Evolutionary conservation across 768 basidiomycete genomes (phyloP).

Genomic region (Goffeauzyma gilvescens): DNA sequence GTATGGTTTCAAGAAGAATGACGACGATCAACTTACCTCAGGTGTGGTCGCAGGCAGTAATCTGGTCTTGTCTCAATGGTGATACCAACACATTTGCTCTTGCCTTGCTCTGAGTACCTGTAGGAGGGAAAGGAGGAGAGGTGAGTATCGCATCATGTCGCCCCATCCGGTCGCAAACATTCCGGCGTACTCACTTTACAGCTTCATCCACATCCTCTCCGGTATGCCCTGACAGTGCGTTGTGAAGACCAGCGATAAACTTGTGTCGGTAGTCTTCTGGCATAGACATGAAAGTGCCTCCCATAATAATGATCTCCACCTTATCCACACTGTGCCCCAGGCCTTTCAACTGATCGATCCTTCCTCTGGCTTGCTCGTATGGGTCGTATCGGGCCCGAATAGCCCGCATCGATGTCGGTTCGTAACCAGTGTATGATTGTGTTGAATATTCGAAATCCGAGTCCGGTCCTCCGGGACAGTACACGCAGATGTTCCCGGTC

Average conservation of each 20-base stretch:
- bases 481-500: slow-evolving; percentile 99
- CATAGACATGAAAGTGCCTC: slow-evolving; percentile 99
- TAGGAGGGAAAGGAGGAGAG: not conserved
- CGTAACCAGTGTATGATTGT: slow-evolving; percentile 37
- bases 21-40: slow-evolving; percentile 41
- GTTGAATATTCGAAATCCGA: slow-evolving; percentile 99
- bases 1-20: not conserved
- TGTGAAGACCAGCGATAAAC: slow-evolving; percentile 90
- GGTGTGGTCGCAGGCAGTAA: slow-evolving; percentile 89
- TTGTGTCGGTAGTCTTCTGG: slow-evolving; percentile 84
- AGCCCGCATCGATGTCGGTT: slow-evolving; percentile 93
- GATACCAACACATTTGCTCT: slow-evolving; percentile 95
- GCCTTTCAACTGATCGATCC: slow-evolving; percentile 85
- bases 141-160: not conserved
- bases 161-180: not conserved
- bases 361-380: slow-evolving; percentile 85
- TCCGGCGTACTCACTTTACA: slow-evolving; percentile 43
- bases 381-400: slow-evolving; percentile 93
- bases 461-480: slow-evolving; percentile 96
- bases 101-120: slow-evolving; percentile 87
- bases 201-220: slow-evolving; percentile 89
- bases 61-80: slow-evolving; percentile 98
- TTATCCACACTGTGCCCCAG: slow-evolving; percentile 97
- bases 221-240: slow-evolving; percentile 86
- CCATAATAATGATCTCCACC: slow-evolving; percentile 62